Percentiles rank a stretch among this genome's conserved stretches.
phyloP scores from a whole-genome alignment of 331 rosid genomes.

The Acacia concinna region DNA sequence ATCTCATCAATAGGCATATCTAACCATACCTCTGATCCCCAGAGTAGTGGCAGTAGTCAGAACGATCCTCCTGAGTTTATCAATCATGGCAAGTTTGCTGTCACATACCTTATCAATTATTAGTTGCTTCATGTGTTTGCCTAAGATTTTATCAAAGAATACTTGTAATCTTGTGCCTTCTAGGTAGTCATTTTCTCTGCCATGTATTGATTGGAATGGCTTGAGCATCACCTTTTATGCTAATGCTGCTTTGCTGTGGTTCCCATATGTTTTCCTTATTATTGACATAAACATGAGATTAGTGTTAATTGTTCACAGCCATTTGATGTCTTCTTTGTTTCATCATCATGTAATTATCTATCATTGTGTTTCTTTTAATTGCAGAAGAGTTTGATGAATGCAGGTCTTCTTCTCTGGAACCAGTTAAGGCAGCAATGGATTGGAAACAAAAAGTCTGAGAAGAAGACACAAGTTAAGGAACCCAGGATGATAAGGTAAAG shows the following conservation, averaged over 20 bases:
- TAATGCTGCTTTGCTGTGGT: not conserved
- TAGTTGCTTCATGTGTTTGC: conserved; percentile 12
- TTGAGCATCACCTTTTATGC: not conserved
- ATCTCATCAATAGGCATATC: conserved; percentile 43
- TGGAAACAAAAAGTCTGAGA: conserved; percentile 52
- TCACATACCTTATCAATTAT: conserved; percentile 16
- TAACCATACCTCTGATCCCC: conserved; percentile 46
- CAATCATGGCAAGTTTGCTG: conserved; percentile 69
- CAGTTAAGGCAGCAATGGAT: conserved; percentile 78
- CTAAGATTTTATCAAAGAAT: not conserved
- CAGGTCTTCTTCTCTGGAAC: conserved; percentile 86
- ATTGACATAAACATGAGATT: not conserved
- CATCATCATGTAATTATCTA: not conserved
- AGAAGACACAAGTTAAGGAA: conserved; percentile 40
- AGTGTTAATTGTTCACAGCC: not conserved
- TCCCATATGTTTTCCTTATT: not conserved
- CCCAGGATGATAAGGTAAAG: conserved; percentile 75
- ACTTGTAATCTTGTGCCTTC: not conserved
- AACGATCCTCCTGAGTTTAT: conserved; percentile 61
- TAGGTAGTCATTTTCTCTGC: not conserved
- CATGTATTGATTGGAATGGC: too few relatives aligned
- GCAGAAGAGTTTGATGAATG: conserved; percentile 38
- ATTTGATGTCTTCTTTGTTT: not conserved
- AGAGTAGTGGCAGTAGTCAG: conserved; percentile 46
- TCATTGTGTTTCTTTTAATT: conserved; percentile 10